Conservation (phyloP, 2,329 filamentous ascomycete species). For the Aspergillus chevalieri region DNA sequence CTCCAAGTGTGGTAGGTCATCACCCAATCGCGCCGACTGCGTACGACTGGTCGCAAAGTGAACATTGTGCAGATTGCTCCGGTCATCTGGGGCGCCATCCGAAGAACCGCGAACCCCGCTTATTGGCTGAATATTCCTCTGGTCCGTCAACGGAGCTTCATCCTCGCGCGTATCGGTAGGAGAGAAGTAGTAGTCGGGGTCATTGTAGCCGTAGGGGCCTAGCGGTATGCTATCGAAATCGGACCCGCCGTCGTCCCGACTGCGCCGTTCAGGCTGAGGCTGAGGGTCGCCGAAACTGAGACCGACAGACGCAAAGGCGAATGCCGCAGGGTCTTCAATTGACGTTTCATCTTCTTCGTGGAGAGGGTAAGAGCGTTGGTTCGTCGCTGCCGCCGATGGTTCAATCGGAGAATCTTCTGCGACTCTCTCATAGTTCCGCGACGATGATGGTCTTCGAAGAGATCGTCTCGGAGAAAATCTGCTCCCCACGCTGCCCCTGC, state of each 20-base stretch:
- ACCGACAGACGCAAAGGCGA: constrained; percentile 39
- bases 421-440: constrained; percentile 49
- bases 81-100: constrained; percentile 40
- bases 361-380: constrained; percentile 11
- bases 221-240: constrained; percentile 25
- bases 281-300: constrained; percentile 32
- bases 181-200: constrained; percentile 51
- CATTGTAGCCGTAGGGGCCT: constrained; percentile 31
- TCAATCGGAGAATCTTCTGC: constrained; percentile 45
- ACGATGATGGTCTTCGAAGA: constrained; percentile 33
- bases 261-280: constrained; percentile 13
- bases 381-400: constrained; percentile 15
- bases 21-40: constrained; percentile 49
- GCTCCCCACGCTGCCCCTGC: constrained; percentile 31
- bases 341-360: constrained; percentile 24
- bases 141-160: constrained; percentile 55
- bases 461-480: constrained; percentile 40
- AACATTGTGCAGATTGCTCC: constrained; percentile 48
- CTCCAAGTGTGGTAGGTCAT: constrained; percentile 57
- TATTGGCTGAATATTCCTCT: constrained; percentile 51
- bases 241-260: constrained; percentile 22
- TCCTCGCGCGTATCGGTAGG: constrained; percentile 47
- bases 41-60: constrained; percentile 39
- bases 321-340: constrained; percentile 33
- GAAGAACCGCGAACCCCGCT: constrained; percentile 41